Evolutionary conservation across 352 stramenopile genomes (phyloP).

Genomic region (Phytophthora uliginosa): DNA sequence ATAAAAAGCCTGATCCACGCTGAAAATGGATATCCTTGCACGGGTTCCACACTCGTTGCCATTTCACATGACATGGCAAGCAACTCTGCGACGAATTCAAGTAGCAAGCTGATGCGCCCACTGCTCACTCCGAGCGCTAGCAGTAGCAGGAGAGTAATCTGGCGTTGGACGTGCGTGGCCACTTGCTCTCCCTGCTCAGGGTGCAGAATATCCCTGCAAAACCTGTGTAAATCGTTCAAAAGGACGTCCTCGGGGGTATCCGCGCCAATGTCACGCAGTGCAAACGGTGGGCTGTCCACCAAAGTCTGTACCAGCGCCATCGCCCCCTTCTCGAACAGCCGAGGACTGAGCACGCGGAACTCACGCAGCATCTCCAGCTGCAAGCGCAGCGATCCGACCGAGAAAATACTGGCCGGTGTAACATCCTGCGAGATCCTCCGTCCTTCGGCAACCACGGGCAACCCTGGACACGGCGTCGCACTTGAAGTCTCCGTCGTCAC

Average conservation of each 20-base stretch:
- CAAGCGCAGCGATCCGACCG: constrained; percentile 62
- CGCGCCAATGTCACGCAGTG: constrained; percentile 36
- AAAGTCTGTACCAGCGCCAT: constrained; percentile 65
- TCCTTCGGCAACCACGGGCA: neutral
- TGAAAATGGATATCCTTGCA: constrained; percentile 44
- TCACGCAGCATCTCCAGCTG: constrained; percentile 78
- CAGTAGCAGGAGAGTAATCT: constrained; percentile 56
- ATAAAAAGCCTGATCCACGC: constrained; percentile 55
- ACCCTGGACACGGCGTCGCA: neutral
- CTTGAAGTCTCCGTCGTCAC: neutral
- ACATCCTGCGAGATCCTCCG: constrained; percentile 26
- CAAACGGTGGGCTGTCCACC: constrained; percentile 68
- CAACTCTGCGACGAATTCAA: constrained; percentile 60
- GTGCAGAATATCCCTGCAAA: constrained; percentile 54
- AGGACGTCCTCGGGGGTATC: constrained; percentile 46
- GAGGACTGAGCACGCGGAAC: constrained; percentile 51
- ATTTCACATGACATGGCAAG: constrained; percentile 19
- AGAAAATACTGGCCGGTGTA: constrained; percentile 52
- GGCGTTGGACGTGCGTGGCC: constrained; percentile 37
- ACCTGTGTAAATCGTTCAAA: constrained; percentile 56
- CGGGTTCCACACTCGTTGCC: neutral
- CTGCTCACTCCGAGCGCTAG: constrained; percentile 69
- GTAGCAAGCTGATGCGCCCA: constrained; percentile 54
- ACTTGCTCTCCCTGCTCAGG: constrained; percentile 3
- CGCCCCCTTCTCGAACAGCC: constrained; percentile 62